Evolutionary conservation across 2,329 filamentous ascomycete species (phyloP), one percentile per base, ranked within the genome.

Genomic region (Ceratocystis albifundus): DNA sequence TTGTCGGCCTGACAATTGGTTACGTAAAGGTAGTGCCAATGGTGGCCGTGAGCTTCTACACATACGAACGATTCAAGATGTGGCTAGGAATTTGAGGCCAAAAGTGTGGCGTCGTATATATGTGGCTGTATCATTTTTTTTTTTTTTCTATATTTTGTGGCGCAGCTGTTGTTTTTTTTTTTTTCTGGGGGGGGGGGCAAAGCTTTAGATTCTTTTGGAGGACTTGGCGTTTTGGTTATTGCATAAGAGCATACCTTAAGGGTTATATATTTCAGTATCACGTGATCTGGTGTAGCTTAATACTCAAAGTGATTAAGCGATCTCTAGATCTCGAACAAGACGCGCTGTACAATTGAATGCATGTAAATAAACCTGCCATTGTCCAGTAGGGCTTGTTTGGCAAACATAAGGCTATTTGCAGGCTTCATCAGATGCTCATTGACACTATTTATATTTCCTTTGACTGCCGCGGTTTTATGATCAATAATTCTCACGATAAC

Each of bases 1-100:
- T 90, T 75, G 87, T 97, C 10, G 94, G 94, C 0, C 77, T 99
- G 74, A 90, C 88, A 1, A 96, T 99, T 75, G 94, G 94, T 6
- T 99, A 97, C 75, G 84, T 91, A 72, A 99, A 99, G 78, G 84
- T 97, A 64, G 81, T 96, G 69, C 94, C 94, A 2, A 88, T 99
- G 89, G 85, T 78, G 32, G 94, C 94, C 12, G 80, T 83, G 65
- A 81, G 80, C 70, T 87, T 87, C 72, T 87, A 83, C 72, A 84
- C 83, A 17, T 87, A 87, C 71, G 84, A 87, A 74, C 79, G 84
- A 68, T 76, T 81, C 70, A 87, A 87, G 78, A 80, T 77, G 57
- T 76, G 80, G 70, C 76, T 91, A 70, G 85, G 84, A 53, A 89
- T 91, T 72, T 89, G 78, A 57, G 20, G 72, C 36, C 36, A 41